A percentile compares a stretch with the other conserved stretches of the same genome.
These are phyloP conservation scores for Teratosphaeriaceae sp. DNA, from an alignment of 2,329 filamentous ascomycete genomes.

Conservation along the genomic window DNA sequence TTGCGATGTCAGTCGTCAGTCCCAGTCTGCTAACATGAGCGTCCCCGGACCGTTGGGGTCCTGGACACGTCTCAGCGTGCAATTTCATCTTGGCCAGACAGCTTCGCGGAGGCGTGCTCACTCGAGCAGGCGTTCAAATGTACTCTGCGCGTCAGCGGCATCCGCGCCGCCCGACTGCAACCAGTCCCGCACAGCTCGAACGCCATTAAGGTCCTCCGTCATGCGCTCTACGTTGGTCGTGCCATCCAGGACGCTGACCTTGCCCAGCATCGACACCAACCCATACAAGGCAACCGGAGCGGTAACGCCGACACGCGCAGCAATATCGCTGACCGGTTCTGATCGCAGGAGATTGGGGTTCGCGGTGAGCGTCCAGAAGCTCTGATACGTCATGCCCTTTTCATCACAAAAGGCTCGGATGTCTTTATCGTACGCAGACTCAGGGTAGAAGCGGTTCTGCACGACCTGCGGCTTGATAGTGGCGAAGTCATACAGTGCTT, in stretches of 20 bases:
- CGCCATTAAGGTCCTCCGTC: constrained; percentile 18
- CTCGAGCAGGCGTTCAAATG: background rate
- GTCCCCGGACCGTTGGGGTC: background rate
- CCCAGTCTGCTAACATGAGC: background rate
- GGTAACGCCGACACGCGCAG: constrained; percentile 36
- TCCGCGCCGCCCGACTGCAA: background rate
- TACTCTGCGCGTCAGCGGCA: background rate
- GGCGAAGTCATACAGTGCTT: constrained; percentile 43
- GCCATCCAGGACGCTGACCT: constrained; percentile 49
- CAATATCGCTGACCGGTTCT: constrained; percentile 45
- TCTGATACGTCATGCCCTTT: constrained; percentile 50
- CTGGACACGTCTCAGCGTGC: too few species aligned
- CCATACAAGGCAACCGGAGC: constrained; percentile 48
- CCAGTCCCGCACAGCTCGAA: constrained; percentile 1
- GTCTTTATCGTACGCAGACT: constrained; percentile 52
- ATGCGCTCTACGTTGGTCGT: constrained; percentile 49
- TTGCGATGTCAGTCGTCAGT: too few species aligned
- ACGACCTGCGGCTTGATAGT: constrained; percentile 55
- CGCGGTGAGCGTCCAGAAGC: constrained; percentile 56
- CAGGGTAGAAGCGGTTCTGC: constrained; percentile 66
- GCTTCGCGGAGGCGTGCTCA: background rate
- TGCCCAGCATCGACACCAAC: constrained; percentile 48
- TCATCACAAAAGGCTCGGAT: constrained; percentile 53
- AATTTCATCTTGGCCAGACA: too few species aligned
- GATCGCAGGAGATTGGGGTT: constrained; percentile 48